Percentiles rank a stretch among this genome's conserved stretches.
Evolutionary conservation across 2,329 filamentous ascomycete genomes (phyloP).

Genomic region (Pseudopyrenochaeta lycopersici): DNA sequence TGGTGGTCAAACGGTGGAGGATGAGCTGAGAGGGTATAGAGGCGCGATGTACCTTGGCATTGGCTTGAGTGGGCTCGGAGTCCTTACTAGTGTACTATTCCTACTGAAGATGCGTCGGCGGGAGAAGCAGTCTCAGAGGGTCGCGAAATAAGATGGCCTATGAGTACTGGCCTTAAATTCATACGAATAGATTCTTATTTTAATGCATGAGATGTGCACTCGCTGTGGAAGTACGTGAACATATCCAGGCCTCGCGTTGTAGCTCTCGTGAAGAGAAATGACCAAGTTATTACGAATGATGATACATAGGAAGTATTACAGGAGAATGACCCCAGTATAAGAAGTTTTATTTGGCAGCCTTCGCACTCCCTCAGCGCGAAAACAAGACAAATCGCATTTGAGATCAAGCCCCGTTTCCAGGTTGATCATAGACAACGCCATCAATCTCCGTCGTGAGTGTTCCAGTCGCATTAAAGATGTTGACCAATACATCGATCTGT

Average conservation of each 20-base stretch:
- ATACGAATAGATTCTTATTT: too few relatives aligned
- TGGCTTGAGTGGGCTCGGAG: slow-evolving; percentile 43
- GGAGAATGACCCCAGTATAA: too few relatives aligned
- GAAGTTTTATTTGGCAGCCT: too few relatives aligned
- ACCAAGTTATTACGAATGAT: too few relatives aligned
- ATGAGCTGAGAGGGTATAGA: slow-evolving; percentile 49
- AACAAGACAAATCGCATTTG: too few relatives aligned
- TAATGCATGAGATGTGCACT: too few relatives aligned
- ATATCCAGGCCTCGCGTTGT: too few relatives aligned
- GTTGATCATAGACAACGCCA: slow-evolving; percentile 50
- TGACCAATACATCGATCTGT: slow-evolving; percentile 49
- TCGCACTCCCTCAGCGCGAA: too few relatives aligned
- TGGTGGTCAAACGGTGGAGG: slow-evolving; percentile 35
- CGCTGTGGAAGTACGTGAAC: too few relatives aligned
- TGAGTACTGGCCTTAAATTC: background rate
- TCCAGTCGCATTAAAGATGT: slow-evolving; percentile 55
- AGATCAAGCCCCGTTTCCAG: slow-evolving; percentile 11
- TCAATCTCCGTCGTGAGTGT: slow-evolving; percentile 51
- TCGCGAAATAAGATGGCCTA: background rate
- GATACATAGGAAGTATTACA: too few relatives aligned
- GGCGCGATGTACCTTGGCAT: slow-evolving; percentile 51
- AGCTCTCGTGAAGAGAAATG: too few relatives aligned
- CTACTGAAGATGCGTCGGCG: slow-evolving; percentile 28
- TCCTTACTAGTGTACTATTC: slow-evolving; percentile 34
- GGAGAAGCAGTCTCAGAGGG: background rate